Base-by-base conservation (phyloP, 2,329 filamentous ascomycete species). In the Arthrobotrys iridis region DNA sequence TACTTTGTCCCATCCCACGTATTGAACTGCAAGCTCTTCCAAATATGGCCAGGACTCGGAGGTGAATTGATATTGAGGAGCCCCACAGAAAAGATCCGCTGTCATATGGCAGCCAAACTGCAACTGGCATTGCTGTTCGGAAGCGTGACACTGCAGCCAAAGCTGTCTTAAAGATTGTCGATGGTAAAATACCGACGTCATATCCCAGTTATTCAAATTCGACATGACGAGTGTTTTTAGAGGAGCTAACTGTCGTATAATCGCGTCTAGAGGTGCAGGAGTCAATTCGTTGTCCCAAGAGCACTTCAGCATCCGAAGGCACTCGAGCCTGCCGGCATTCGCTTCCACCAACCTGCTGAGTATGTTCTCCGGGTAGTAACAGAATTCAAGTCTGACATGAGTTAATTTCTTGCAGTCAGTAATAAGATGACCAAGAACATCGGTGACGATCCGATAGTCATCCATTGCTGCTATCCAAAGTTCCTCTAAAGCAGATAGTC, bases 11-110 rank as follows among this genome's bases (percentile, higher is more conserved):
- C 48, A 59, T 11, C 8, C 30, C 7, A 59, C 30, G 11, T 41
- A 50, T 7, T 62, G 67, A 63, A 72, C 33, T 2, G 67, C 67
- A 13, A 72, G 48, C 15, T 65, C 67, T 40, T 72, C 67, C 15
- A 72, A 46, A 10, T 30, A 33, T 11, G 67, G 67, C 67, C 59
- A 72, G 2, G 35, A 26, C 33, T 65, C 59, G 1, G 59, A 52
- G 0, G 40, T 65, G 7, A 72, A 57, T 20, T 43, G 48, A 45
- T 65, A 45, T 18, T 37, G 41, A 20, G 24, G 55, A 4, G 13
- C 28, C 13, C 50, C 28, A 4, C 48, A 55, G 24, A 65, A 72
- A 50, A 72, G 58, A 24, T 26, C 28, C 8, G 40, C 30, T 13
- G 52, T 35, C 33, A 59, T n/a, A 13, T 33, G 37, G 11, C 52